phyloP scores from a whole-genome alignment of 73 alveolate species.

The Paramecium tetraurelia region DNA sequence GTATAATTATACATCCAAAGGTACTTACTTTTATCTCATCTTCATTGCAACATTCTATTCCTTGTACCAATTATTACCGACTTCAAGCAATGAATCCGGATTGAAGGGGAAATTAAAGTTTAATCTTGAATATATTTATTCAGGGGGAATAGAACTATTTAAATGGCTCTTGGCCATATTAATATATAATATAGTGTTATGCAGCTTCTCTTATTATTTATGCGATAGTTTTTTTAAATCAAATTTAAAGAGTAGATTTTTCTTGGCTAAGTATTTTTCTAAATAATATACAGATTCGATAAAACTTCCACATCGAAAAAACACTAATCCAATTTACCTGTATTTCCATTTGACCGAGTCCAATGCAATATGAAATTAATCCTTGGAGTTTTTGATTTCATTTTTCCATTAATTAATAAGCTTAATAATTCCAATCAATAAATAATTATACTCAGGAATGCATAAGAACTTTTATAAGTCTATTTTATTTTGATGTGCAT shows the following conservation, averaged over 20 bases:
- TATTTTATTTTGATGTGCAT: neutral
- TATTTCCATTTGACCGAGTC: neutral
- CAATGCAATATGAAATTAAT: neutral
- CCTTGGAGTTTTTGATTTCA: neutral
- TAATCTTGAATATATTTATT: neutral
- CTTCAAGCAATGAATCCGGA: neutral
- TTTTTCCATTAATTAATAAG: neutral
- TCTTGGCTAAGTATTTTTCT: neutral
- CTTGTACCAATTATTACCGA: neutral
- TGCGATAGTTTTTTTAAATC: neutral
- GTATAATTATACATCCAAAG: neutral
- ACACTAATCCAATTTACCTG: conserved; percentile 8
- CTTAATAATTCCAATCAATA: neutral
- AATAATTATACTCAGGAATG: neutral
- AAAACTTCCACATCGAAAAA: neutral
- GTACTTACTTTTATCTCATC: neutral
- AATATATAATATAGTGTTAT: neutral
- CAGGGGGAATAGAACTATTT: neutral
- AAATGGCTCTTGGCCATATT: neutral
- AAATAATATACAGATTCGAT: neutral
- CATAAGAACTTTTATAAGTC: neutral
- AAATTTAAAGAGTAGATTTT: neutral
- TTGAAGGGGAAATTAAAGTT: neutral
- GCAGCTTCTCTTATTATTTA: neutral
- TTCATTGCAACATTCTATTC: neutral